Conservation (phyloP, 1,284 basidiomycete species). For the Heterobasidion annosum region DNA sequence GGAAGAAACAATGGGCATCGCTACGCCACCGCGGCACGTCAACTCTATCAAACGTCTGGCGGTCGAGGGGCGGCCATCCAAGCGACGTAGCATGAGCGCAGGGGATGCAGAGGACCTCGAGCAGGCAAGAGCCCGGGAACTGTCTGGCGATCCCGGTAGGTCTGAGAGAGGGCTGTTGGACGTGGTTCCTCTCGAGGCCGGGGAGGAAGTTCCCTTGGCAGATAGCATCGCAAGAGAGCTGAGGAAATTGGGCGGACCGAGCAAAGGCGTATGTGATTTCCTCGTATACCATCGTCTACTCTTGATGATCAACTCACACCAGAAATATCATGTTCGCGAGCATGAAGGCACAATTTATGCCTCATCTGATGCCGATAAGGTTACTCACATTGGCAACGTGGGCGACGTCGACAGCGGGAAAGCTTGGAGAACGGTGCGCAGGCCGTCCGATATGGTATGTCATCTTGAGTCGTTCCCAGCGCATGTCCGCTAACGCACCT, state of each 20-base stretch:
- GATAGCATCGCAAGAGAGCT: constrained; percentile 66
- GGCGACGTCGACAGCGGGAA: constrained; percentile 78
- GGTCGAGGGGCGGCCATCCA: constrained; percentile 36
- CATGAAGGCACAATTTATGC: constrained; percentile 73
- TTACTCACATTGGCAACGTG: constrained; percentile 59
- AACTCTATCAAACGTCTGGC: constrained; percentile 18
- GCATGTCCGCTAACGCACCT: neutral
- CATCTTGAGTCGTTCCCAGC: neutral
- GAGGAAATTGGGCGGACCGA: constrained; percentile 42
- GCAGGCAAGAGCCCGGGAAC: neutral
- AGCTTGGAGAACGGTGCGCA: constrained; percentile 82
- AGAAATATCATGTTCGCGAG: constrained; percentile 61
- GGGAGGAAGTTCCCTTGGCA: constrained; percentile 41
- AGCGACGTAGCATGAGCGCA: constrained; percentile 65
- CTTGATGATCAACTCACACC: neutral
- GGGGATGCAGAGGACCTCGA: constrained; percentile 47
- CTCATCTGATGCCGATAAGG: constrained; percentile 58
- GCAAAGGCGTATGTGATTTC: constrained; percentile 35
- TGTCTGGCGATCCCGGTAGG: constrained; percentile 6
- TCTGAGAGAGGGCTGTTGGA: constrained; percentile 29
- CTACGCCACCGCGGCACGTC: constrained; percentile 11
- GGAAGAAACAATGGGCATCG: constrained; percentile 29
- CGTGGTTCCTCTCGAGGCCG: constrained; percentile 25
- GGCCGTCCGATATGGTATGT: constrained; percentile 89
- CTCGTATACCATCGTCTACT: neutral